Conservation (phyloP, 83 land plant species). For the Isoetes engelmannii region DNA sequence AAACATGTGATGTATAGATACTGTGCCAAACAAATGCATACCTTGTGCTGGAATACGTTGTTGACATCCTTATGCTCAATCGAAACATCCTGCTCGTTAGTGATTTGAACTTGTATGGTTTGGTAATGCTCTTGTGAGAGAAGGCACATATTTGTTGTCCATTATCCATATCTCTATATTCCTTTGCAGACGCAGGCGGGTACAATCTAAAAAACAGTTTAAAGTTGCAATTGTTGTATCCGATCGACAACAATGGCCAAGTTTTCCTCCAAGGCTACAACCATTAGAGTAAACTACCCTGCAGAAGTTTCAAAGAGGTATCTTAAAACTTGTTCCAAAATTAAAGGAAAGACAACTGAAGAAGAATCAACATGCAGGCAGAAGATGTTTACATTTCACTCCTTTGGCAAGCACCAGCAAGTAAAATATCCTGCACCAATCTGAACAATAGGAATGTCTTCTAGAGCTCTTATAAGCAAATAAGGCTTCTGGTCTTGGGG, state of each 20-base stretch:
- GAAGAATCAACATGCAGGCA: constrained; percentile 1
- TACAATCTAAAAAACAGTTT: no score
- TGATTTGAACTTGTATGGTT: no score
- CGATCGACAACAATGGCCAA: constrained; percentile 70
- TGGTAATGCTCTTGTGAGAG: no score
- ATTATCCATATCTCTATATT: no score
- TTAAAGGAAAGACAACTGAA: background rate
- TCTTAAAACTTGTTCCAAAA: background rate
- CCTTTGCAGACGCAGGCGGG: no score
- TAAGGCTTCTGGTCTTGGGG: constrained; percentile 54
- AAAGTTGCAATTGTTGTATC: no score
- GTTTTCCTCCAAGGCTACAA: constrained; percentile 87
- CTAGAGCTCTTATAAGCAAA: constrained; percentile 54
- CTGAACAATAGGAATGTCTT: constrained; percentile 80
- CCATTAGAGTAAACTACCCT: constrained; percentile 93
- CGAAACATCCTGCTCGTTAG: no score
- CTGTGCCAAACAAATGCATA: no score
- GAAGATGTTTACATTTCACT: constrained; percentile 86
- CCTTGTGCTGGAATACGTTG: no score
- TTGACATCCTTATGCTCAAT: no score
- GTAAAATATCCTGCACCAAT: constrained; percentile 92
- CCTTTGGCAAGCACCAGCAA: constrained; percentile 72
- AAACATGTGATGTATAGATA: no score
- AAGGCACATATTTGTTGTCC: no score
- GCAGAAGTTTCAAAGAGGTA: constrained; percentile 7